These are phyloP conservation scores for Fusarium lateritium DNA, from an alignment of 2,329 filamentous ascomycete species.

Conservation along the genomic window DNA sequence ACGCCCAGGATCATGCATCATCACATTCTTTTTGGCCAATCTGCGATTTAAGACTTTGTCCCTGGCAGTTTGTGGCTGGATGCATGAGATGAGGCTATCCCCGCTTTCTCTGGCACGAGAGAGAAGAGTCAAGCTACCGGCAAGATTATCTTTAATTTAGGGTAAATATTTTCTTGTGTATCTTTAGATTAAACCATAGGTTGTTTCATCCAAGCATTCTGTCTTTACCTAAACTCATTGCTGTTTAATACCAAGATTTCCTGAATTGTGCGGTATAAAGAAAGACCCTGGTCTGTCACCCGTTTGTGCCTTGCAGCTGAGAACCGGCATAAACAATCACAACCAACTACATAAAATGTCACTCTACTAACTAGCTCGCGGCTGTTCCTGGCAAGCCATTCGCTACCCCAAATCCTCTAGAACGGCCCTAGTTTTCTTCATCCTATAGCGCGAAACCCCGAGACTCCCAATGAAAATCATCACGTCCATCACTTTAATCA, in stretches of 20 bases:
- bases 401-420: slow-evolving; percentile 24
- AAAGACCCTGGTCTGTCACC: slow-evolving; percentile 29
- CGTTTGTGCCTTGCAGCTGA: slow-evolving; percentile 41
- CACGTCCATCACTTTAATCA: slow-evolving; percentile 43
- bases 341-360: slow-evolving; percentile 23
- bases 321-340: slow-evolving; percentile 24
- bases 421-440: slow-evolving; percentile 18
- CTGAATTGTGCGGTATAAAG: slow-evolving; percentile 17
- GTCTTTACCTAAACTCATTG: too few species aligned
- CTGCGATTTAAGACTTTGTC: slow-evolving; percentile 32
- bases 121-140: too few species aligned
- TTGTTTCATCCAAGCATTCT: too few species aligned
- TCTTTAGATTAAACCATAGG: too few species aligned
- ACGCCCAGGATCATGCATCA: slow-evolving; percentile 39
- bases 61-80: slow-evolving; percentile 38
- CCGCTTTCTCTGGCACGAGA: slow-evolving; percentile 8
- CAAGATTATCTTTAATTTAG: too few species aligned
- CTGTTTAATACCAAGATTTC: too few species aligned
- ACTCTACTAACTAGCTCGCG: slow-evolving; percentile 34
- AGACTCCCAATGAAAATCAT: slow-evolving; percentile 45
- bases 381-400: slow-evolving; percentile 37
- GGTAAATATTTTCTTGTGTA: too few species aligned
- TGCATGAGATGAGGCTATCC: slow-evolving; percentile 20
- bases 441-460: slow-evolving; percentile 40
- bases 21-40: slow-evolving; percentile 44